A percentile compares a stretch with the other conserved stretches of the same genome.
Evolutionary conservation across 306 rosid species (phyloP).

Genomic region (Trifolium subterraneum): DNA sequence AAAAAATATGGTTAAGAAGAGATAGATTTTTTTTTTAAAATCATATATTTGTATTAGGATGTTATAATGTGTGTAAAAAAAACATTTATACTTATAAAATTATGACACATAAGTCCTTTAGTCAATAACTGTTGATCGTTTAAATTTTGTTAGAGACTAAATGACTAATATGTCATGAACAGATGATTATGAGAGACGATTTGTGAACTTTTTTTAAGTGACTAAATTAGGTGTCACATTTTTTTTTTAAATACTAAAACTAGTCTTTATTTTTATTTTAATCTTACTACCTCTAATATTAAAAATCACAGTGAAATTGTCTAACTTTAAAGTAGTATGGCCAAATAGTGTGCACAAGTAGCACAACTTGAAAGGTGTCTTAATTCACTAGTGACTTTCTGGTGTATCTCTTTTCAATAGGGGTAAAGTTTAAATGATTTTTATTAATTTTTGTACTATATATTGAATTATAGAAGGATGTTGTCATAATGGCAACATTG

Average conservation of each 20-base stretch:
- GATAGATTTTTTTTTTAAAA: no score
- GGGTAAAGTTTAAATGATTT: slow-evolving; percentile 3
- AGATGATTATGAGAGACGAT: no score
- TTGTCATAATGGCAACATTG: slow-evolving; percentile 52
- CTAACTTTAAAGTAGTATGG: not conserved
- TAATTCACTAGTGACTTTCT: not conserved
- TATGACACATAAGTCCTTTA: no score
- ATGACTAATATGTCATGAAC: no score
- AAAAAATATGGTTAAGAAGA: no score
- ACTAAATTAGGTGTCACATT: not conserved
- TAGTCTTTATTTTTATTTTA: not conserved
- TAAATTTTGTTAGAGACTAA: no score
- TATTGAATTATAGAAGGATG: slow-evolving; percentile 22
- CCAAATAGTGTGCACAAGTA: not conserved
- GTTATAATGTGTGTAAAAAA: not conserved
- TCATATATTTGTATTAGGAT: no score
- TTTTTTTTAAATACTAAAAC: not conserved
- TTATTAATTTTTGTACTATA: not conserved
- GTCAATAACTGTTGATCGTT: not conserved
- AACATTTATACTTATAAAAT: not conserved
- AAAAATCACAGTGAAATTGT: no score
- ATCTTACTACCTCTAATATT: no score
- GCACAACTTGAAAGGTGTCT: no score
- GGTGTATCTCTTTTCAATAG: slow-evolving; percentile 6
- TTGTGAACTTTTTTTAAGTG: no score